Percentiles rank a stretch among this genome's conserved stretches.
These are phyloP conservation scores for Globisporangium megalacanthum DNA, from an alignment of 352 stramenopile genomes.

Conservation along the genomic window DNA sequence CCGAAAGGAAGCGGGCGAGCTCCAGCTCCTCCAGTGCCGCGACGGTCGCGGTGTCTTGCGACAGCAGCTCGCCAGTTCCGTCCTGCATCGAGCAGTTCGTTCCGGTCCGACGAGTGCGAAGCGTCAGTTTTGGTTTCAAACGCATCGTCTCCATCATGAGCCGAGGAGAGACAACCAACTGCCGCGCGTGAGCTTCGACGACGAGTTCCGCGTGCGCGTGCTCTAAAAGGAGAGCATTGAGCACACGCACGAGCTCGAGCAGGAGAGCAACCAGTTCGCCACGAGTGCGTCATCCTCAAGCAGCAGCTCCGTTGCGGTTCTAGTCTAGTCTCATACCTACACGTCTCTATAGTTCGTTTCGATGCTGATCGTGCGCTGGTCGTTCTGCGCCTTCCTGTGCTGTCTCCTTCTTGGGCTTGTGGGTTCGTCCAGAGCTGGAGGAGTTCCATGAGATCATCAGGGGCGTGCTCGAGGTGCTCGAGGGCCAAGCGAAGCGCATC, in stretches of 20 bases:
- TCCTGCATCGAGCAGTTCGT: not conserved
- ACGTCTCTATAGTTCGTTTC: not conserved
- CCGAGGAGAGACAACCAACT: conserved; percentile 56
- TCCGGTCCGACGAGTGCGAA: conserved; percentile 3
- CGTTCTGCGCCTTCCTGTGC: not conserved
- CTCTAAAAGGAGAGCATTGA: conserved; percentile 10
- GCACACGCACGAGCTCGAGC: conserved; percentile 34
- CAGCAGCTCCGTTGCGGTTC: not conserved
- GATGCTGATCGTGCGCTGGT: not conserved
- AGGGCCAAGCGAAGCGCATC: conserved; percentile 71
- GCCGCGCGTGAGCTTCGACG: conserved; percentile 73
- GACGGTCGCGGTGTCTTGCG: too few species aligned
- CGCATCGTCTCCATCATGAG: conserved; percentile 31
- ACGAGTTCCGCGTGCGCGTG: conserved; percentile 72
- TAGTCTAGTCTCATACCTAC: not conserved
- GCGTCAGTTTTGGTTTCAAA: not conserved
- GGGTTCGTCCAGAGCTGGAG: conserved; percentile 42
- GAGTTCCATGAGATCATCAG: conserved; percentile 83
- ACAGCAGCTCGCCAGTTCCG: too few species aligned
- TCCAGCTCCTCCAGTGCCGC: not conserved
- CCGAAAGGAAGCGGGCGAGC: not conserved
- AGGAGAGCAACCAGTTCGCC: conserved; percentile 79
- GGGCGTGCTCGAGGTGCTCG: conserved; percentile 72
- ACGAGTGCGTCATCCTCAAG: conserved; percentile 32
- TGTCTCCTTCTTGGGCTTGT: too few species aligned